Base-by-base conservation (phyloP, 148 eudicot genomes). In the Gaultheria prostrata region DNA sequence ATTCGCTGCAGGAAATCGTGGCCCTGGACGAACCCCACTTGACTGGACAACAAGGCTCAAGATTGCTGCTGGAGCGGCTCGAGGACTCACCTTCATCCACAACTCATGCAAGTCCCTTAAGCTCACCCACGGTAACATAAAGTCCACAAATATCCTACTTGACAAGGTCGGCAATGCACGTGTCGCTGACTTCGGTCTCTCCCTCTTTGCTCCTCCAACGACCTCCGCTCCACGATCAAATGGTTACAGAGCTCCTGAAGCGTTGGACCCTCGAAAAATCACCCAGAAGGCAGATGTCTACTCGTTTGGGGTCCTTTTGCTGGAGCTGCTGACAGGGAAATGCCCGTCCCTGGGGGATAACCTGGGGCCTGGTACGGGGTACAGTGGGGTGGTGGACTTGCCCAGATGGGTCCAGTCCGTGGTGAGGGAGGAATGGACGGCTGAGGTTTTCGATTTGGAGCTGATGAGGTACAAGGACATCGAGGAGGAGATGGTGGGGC, bases 391-490 rank as follows among this genome's bases (percentile, higher is more conserved):
- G 50, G 89, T 94, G 50, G 98, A 96, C 82, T 85, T 96, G 26
- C 99, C 98, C 1, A 83, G 94, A 85, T 96, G 99, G 99, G 99
- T 96, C 26, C 97, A 93, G 83, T 92, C 97, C 7, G 98, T 96
- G 65, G 97, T 96, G 81, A 90, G 98, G 85, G 99, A 96, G 83
- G 99, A 96, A 83, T 96, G 99, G 99, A 96, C 99, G 4, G 97
- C 98, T 1, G 99, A 96, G 90, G 98, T 96, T 28, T 96, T 96
- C 6, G 99, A 96, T 85, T 83, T 94, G 78, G 99, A 96, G 92
- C 90, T 96, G 46, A 96, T 96, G 99, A 91, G 98, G 87, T 94
- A 97, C 83, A 94, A 89, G 88, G 95, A 94, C 80, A 97, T 94
- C 4, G 98, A 97, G 81, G 99, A 97, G 79, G 98, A 97, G 80